Percentiles rank a stretch among this genome's conserved stretches.
Evolutionary conservation across 1,284 basidiomycete species (phyloP).

Genomic region (Cutaneotrichosporon dermatis): DNA sequence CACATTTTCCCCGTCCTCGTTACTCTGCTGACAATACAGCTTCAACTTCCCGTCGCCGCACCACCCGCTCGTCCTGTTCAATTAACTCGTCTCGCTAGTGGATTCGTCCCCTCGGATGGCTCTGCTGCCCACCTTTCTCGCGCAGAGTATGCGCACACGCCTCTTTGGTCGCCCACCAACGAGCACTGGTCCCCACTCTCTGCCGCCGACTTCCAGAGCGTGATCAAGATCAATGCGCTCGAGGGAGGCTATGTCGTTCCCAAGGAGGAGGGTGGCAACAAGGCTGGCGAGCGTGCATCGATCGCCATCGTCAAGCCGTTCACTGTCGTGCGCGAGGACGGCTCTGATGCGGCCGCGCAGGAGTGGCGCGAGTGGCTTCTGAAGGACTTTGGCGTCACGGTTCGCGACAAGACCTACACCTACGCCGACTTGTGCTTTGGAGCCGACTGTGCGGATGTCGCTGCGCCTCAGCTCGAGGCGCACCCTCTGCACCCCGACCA

Average conservation of each 20-base stretch:
- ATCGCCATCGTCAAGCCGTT: constrained; percentile 49
- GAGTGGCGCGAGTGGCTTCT: constrained; percentile 44
- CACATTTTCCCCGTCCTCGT: neutral
- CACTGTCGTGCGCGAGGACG: constrained; percentile 34
- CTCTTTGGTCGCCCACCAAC: constrained; percentile 17
- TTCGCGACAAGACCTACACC: constrained; percentile 33
- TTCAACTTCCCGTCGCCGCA: constrained; percentile 33
- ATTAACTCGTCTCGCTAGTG: constrained; percentile 35
- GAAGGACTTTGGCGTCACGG: constrained; percentile 35
- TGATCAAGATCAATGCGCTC: constrained; percentile 39
- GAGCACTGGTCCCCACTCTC: constrained; percentile 37
- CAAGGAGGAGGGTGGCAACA: constrained; percentile 36
- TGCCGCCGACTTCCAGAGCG: constrained; percentile 29
- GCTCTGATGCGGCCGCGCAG: constrained; percentile 19
- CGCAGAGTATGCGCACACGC: constrained; percentile 12
- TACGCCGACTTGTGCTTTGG: constrained; percentile 41
- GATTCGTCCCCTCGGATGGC: constrained; percentile 10
- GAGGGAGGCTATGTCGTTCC: constrained; percentile 40
- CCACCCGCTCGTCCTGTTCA: constrained; percentile 37
- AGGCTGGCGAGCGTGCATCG: constrained; percentile 31
- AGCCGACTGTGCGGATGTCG: constrained; percentile 26
- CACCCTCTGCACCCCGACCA: constrained; percentile 40
- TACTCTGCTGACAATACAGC: constrained; percentile 13
- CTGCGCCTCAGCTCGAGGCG: constrained; percentile 22
- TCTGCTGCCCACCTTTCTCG: constrained; percentile 20